Conservation (phyloP, 2,329 filamentous ascomycete genomes). For the Ascochyta fabae region DNA sequence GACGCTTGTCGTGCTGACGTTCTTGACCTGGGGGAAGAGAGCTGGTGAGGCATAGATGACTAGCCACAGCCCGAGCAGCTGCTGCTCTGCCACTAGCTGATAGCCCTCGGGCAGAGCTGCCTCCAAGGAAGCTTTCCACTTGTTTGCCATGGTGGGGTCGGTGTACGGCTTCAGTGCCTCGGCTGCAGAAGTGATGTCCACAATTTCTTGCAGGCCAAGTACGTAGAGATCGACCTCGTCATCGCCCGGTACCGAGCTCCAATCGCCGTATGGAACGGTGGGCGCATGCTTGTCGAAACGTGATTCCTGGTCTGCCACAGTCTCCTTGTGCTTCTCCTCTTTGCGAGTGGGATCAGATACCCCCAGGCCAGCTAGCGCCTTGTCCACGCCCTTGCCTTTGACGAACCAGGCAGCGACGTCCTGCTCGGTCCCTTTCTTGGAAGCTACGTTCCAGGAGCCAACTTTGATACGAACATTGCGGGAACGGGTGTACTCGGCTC, state of each 20-base stretch:
- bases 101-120: slow-evolving; percentile 79
- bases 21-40: slow-evolving; percentile 75
- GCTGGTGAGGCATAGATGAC: slow-evolving; percentile 84
- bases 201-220: slow-evolving; percentile 88
- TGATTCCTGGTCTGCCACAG: slow-evolving; percentile 56
- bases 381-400: slow-evolving; percentile 72
- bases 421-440: slow-evolving; percentile 81
- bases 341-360: slow-evolving; percentile 35
- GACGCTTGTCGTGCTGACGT: slow-evolving; percentile 80
- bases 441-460: slow-evolving; percentile 94
- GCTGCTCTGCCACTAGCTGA: slow-evolving; percentile 76
- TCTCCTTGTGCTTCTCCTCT: slow-evolving; percentile 50
- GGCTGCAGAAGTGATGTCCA: slow-evolving; percentile 79
- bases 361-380: slow-evolving; percentile 64
- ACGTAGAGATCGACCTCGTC: slow-evolving; percentile 88
- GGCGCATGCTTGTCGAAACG: slow-evolving; percentile 51
- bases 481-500: slow-evolving; percentile 78
- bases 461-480: slow-evolving; percentile 84
- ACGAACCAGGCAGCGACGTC: slow-evolving; percentile 92
- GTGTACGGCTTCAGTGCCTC: slow-evolving; percentile 80
- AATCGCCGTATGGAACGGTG: slow-evolving; percentile 55
- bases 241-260: slow-evolving; percentile 59
- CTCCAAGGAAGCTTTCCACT: slow-evolving; percentile 81
- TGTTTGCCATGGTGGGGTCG: slow-evolving; percentile 72
- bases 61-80: slow-evolving; percentile 83